Evolutionary conservation across 2,329 filamentous ascomycete genomes (phyloP), one percentile per base, ranked within the genome.

Genomic region (Hypomyces perniciosus): DNA sequence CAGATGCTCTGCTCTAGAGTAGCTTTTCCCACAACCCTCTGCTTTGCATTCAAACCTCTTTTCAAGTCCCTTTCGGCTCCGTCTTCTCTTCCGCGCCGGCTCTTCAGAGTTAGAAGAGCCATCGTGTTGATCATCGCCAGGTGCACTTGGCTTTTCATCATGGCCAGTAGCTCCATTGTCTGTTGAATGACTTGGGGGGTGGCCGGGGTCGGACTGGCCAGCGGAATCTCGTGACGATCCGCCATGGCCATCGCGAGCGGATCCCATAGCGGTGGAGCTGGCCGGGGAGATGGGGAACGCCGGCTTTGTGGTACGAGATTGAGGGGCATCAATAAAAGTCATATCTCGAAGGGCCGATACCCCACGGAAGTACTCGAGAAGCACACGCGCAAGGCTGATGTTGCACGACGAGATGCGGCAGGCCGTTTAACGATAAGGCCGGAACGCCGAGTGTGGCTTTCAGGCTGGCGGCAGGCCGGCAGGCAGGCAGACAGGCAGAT

Each of bases 1-100:
- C 73, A 99, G 75, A 74, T 99, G 93, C 71, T 97, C 93, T 7
- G 93, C 92, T 65, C 93, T 82, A 28, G 92, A 96, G 68, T 99
- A 99, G 65, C 86, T 95, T 76, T 96, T 99, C 38, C 90, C 91
- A 62, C 93, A 99, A 37, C 86, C 89, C 57, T 88, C 84, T 53
- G 90, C 83, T 5, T 86, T 85, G 65, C 93, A 99, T 62, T 88
- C 85, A 57, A 90, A 92, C 62, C 84, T 83, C 71, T 90, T 91
- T 66, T 90, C 87, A 38, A 89, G 72, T 3, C 85, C 86, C 66
- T 90, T 90, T 57, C 87, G 81, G 69, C 86, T 90, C 50, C 86
- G 73, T 58, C 86, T 74, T 52, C 85, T 74, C 69, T 90, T 83
- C 29, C 53, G 54, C 28, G 44, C 38, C 33, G 52, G 53, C 7